phyloP scores from a whole-genome alignment of 768 basidiomycete genomes.

The Chalciporus piperatus region DNA sequence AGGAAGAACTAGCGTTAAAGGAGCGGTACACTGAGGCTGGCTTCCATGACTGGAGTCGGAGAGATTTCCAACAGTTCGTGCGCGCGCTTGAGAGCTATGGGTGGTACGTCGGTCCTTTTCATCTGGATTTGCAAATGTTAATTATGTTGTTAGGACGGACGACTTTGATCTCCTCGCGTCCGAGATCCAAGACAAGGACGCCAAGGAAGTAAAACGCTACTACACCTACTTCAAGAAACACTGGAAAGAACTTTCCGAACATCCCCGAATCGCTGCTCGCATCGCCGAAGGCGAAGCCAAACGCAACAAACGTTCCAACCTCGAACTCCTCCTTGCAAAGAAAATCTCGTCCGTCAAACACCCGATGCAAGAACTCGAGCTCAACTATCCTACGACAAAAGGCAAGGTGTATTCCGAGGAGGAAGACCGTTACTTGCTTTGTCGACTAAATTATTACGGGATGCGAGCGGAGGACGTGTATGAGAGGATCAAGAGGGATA shows the following conservation, averaged over 20 bases:
- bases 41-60: slow-evolving; percentile 88
- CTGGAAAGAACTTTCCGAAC: slow-evolving; percentile 73
- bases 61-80: slow-evolving; percentile 92
- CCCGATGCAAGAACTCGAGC: slow-evolving; percentile 96
- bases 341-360: slow-evolving; percentile 83
- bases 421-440: slow-evolving; percentile 93
- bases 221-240: slow-evolving; percentile 85
- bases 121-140: background rate
- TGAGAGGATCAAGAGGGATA: slow-evolving; percentile 94
- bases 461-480: slow-evolving; percentile 88
- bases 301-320: slow-evolving; percentile 80
- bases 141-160: slow-evolving; percentile 47
- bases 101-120: slow-evolving; percentile 48
- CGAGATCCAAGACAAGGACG: slow-evolving; percentile 82
- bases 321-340: slow-evolving; percentile 71
- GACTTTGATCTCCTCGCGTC: slow-evolving; percentile 66
- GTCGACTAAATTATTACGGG: slow-evolving; percentile 86
- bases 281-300: slow-evolving; percentile 89
- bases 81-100: slow-evolving; percentile 77
- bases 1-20: slow-evolving; percentile 81
- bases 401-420: slow-evolving; percentile 97
- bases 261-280: slow-evolving; percentile 76
- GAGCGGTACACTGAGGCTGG: slow-evolving; percentile 74
- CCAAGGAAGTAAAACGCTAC: slow-evolving; percentile 76
- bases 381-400: slow-evolving; percentile 93